Conservation (phyloP, 176 grass and related monocot genomes). For the Lolium rigidum region DNA sequence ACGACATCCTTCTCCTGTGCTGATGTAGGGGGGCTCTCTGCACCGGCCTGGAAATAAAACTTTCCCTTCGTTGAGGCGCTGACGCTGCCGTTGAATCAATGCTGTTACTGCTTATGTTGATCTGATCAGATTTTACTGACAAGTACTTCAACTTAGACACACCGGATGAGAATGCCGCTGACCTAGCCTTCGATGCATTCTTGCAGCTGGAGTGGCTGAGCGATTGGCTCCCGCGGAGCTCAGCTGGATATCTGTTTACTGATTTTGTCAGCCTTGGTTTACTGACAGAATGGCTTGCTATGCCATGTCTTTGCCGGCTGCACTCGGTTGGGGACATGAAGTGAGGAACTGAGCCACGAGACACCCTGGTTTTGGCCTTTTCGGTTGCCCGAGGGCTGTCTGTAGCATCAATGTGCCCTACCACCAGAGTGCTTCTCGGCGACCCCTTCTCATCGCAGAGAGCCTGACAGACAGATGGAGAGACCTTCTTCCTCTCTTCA, state of each 20-base stretch:
- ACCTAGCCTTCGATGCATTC: constrained; percentile 49
- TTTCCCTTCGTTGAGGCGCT: constrained; percentile 49
- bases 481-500: constrained; percentile 53
- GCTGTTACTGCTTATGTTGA: constrained; percentile 56
- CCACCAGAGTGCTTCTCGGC: constrained; percentile 78
- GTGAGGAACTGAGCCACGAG: constrained; percentile 49
- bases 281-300: constrained; percentile 47
- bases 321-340: constrained; percentile 86
- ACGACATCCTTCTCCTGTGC: constrained; percentile 84
- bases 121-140: constrained; percentile 45
- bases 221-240: constrained; percentile 64
- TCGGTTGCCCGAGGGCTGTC: constrained; percentile 47
- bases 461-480: constrained; percentile 27
- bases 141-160: constrained; percentile 36
- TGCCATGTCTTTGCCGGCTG: constrained; percentile 67
- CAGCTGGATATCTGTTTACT: constrained; percentile 43
- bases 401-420: constrained; percentile 50
- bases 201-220: constrained; percentile 59
- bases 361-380: constrained; percentile 41
- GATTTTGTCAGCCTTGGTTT: constrained; percentile 55
- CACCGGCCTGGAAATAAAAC: constrained; percentile 37
- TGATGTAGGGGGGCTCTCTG: constrained; percentile 60
- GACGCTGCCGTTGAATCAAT: constrained; percentile 61
- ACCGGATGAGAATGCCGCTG: constrained; percentile 41
- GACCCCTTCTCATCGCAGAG: constrained; percentile 60